phyloP scores from a whole-genome alignment of 208 protist genomes.

The Trypanosoma caninum region DNA sequence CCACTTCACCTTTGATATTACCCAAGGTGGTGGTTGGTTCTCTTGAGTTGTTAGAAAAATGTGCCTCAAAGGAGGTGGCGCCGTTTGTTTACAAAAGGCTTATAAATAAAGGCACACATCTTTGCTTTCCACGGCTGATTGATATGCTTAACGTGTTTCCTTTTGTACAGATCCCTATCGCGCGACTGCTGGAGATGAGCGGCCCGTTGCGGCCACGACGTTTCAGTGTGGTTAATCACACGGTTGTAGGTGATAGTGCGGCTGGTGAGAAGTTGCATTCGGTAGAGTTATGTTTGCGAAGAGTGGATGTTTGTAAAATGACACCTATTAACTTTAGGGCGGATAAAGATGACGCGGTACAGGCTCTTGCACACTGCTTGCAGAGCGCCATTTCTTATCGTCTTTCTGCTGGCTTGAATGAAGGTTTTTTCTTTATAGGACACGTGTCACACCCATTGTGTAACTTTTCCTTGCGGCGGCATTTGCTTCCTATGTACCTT shows the following conservation, averaged over 20 bases:
- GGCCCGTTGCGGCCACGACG: slow-evolving; percentile 66
- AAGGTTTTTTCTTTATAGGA: slow-evolving; percentile 11
- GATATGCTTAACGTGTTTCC: slow-evolving; percentile 74
- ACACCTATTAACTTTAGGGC: slow-evolving; percentile 1
- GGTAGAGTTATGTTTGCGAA: slow-evolving; percentile 30
- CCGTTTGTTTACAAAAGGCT: slow-evolving; percentile 49
- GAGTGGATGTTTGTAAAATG: slow-evolving; percentile 13
- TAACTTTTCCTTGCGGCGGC: slow-evolving; percentile 14
- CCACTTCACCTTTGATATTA: not conserved
- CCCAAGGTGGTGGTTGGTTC: slow-evolving; percentile 17
- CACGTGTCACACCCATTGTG: slow-evolving; percentile 24
- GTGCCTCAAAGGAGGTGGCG: slow-evolving; percentile 41
- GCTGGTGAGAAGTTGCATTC: not conserved
- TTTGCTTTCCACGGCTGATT: slow-evolving; percentile 70
- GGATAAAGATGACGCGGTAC: slow-evolving; percentile 1
- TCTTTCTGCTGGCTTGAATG: not conserved
- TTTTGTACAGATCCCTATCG: slow-evolving; percentile 74
- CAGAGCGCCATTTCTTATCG: slow-evolving; percentile 13
- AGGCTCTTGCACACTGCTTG: slow-evolving; percentile 19
- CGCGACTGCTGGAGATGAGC: slow-evolving; percentile 68
- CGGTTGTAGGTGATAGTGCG: not conserved
- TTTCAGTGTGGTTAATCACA: slow-evolving; percentile 57
- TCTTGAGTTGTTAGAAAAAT: slow-evolving; percentile 40
- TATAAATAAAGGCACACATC: slow-evolving; percentile 36
- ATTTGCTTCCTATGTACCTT: slow-evolving; percentile 34